Conservation (phyloP, 139 green algal species). For the Closterium sp. region DNA sequence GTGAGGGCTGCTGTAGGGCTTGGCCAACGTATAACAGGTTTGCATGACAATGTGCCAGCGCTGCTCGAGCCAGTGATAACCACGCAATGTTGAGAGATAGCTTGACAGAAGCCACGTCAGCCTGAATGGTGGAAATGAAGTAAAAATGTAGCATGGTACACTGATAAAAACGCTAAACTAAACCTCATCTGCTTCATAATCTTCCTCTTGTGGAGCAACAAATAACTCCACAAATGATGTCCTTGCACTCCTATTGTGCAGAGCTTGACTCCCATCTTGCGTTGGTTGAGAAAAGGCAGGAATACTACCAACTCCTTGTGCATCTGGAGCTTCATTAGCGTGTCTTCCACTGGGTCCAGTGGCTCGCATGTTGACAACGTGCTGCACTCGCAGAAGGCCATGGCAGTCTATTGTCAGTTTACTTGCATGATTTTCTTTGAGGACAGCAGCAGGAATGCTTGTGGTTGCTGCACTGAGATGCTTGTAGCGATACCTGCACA, state of each 20-base stretch:
- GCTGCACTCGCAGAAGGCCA: slow-evolving; percentile 49
- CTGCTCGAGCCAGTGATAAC: not conserved
- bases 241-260: slow-evolving; percentile 13
- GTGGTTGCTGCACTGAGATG: slow-evolving; percentile 43
- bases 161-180: not conserved
- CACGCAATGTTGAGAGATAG: not conserved
- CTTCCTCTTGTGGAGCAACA: slow-evolving; percentile 51
- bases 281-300: slow-evolving; percentile 1
- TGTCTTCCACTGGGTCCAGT: not conserved
- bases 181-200: not conserved
- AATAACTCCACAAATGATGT: slow-evolving; percentile 53
- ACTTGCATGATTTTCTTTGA: slow-evolving; percentile 49
- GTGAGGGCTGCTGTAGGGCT: too few relatives aligned
- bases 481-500: slow-evolving; percentile 55
- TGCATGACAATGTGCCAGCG: not conserved
- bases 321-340: not conserved
- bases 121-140: not conserved
- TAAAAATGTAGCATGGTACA: not conserved
- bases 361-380: slow-evolving; percentile 38
- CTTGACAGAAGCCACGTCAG: not conserved
- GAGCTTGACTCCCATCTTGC: not conserved
- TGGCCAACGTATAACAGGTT: too few relatives aligned
- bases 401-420: slow-evolving; percentile 45
- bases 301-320: not conserved
- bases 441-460: slow-evolving; percentile 39